Evolutionary conservation across 768 basidiomycete genomes (phyloP), one percentile per base, ranked within the genome.

Genomic region (Phaeotremella skinneri): DNA sequence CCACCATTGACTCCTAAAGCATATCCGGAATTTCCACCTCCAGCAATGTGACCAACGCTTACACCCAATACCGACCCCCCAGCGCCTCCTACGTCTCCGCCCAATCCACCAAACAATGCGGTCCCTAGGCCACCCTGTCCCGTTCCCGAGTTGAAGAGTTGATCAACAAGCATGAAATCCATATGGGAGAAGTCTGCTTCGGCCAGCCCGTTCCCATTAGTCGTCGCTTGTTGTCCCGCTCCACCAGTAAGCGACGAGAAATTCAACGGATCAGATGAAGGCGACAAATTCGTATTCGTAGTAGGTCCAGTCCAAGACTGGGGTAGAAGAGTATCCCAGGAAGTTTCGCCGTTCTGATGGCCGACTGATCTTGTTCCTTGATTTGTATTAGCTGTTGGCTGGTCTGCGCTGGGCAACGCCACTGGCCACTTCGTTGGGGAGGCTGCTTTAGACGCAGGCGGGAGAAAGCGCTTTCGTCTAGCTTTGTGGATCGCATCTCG

Each of bases 401-500:
- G n/a, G n/a, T n/a, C 20, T 7, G 43, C 7, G 7, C 23, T 45
- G 13, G 43, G 43, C 6, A 45, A 20, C 23, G 7, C 9, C 6
- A 20, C 23, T 7, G 43, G 43, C 11, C 43, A 13, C 23, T 45
- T 45, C 7, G 13, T 45, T 7, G 43, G 67, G 6, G 69, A 64
- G 23, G 62, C 60, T 2, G 64, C 52, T 45, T 48, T 56, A 21
- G 69, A 68, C n/a, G 61, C 23, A 20, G 71, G 71, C 1, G 71
- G 71, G 5, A 73, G 52, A 1, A 70, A 58, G n/a, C 63, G 57
- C n/a, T 67, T 58, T 5, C 62, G 48, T 23, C 71, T 39, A 25
- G 71, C 71, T 51, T 64, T 64, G 39, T 58, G 54, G n/a, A 73
- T 49, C 16, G 70, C 64, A 16, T 66, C 65, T 23, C 62, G 63